These are phyloP conservation scores for Pisolithus thermaeus DNA, from an alignment of 1,284 basidiomycete genomes.

Conservation along the genomic window DNA sequence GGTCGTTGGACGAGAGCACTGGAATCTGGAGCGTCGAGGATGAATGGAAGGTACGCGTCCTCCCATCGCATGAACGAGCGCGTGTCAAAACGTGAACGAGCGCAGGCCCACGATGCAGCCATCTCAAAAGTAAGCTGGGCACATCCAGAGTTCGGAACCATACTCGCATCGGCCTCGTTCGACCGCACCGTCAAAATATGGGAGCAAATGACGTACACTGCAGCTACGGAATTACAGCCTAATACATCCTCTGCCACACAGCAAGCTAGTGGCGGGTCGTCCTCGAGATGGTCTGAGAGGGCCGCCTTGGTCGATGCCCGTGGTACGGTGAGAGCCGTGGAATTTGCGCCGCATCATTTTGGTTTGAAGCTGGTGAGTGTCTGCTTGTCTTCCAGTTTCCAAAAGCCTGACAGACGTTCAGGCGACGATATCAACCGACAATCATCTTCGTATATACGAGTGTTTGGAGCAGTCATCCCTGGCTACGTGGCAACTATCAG, in stretches of 20 bases:
- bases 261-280: constrained; percentile 22
- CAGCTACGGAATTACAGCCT: constrained; percentile 30
- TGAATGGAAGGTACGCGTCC: constrained; percentile 73
- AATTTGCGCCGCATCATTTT: constrained; percentile 81
- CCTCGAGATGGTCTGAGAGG: constrained; percentile 68
- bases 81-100: constrained; percentile 1
- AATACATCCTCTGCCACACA: constrained; percentile 19
- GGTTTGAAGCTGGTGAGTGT: constrained; percentile 76
- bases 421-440: constrained; percentile 86
- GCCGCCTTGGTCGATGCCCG: constrained; percentile 76
- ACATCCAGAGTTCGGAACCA: constrained; percentile 82
- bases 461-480: constrained; percentile 81
- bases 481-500: constrained; percentile 71
- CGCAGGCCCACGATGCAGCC: constrained; percentile 84
- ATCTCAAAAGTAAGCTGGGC: constrained; percentile 82
- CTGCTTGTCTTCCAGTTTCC: neutral
- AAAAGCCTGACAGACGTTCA: constrained; percentile 24
- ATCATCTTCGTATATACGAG: constrained; percentile 82
- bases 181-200: constrained; percentile 88
- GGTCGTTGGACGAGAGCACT: constrained; percentile 64
- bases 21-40: constrained; percentile 73
- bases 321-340: constrained; percentile 77
- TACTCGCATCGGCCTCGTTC: constrained; percentile 81
- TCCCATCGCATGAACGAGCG: neutral
- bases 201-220: constrained; percentile 56